Base-by-base conservation (phyloP, 805 yeast species). In the Tetrapisispora taiwanensis region DNA sequence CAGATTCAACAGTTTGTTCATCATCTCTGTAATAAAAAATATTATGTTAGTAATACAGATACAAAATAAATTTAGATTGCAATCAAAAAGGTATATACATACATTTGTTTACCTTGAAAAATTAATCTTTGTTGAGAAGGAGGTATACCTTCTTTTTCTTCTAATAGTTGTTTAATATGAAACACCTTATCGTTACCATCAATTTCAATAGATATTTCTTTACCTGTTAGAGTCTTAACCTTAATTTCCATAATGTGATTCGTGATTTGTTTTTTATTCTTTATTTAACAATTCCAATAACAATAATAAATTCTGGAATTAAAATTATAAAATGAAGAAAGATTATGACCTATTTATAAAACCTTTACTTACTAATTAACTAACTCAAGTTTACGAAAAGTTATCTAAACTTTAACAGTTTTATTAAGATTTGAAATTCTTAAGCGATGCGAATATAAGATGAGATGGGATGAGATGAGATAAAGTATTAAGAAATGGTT, bases 61-160 rank as follows among this genome's bases (percentile, higher is more conserved):
- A n/a, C n/a, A n/a, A n/a, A n/a, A n/a, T n/a, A n/a, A n/a, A n/a
- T n/a, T n/a, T n/a, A n/a, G n/a, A n/a, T n/a, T n/a, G n/a, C n/a
- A n/a, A 26, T 10, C 28, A 9, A 26, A 2, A 28, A n/a, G 33
- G 3, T 14, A 24, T 17, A 27, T 22, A 72, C 84, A 61, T 68
- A 76, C 82, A 90, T 75, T 68, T 90, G 97, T 53, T 86, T 84
- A 18, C 98, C 98, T 45, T 84, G 80, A 66, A 76, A 87, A 55
- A 90, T 81, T 52, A 90, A 77, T 53, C 95, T 77, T 66, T 92
- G 98, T 67, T 90, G 98, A 27, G 84, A 79, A 10, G 97, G 97
- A 2, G 97, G 96, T 45, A 90, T 90, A 1, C 97, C 98, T 62
- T 90, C 97, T 56, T 86, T 86, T 59, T 90, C 96, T 63, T 92